These are phyloP conservation scores for Salvia hispanica DNA, from an alignment of 257 asterid species.

Conservation along the genomic window DNA sequence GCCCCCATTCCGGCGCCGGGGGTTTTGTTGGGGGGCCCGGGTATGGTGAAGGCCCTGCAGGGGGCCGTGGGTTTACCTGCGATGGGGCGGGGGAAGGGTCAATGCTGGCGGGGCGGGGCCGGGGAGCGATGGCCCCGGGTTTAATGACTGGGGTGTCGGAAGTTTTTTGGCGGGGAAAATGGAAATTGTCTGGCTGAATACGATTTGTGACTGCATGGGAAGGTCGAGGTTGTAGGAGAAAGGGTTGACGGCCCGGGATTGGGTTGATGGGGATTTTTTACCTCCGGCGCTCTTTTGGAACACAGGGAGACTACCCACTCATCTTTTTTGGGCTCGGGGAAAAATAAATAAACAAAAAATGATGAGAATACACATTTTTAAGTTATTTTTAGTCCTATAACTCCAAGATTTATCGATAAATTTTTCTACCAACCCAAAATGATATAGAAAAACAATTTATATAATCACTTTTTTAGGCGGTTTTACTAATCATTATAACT, in stretches of 20 bases:
- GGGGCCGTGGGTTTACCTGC: constrained; percentile 46
- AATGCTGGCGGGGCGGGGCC: constrained; percentile 39
- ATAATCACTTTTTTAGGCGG: too few species aligned
- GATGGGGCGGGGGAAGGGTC: constrained; percentile 49
- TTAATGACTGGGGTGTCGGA: too few species aligned
- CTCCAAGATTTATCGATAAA: too few species aligned
- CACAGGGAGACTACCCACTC: constrained; percentile 95
- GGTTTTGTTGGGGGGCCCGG: constrained; percentile 73
- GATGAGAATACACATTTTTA: too few species aligned
- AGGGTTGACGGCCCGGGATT: constrained; percentile 52
- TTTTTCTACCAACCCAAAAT: too few species aligned
- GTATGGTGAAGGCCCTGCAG: constrained; percentile 51
- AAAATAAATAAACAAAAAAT: too few species aligned
- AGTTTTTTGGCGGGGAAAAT: constrained; percentile 50
- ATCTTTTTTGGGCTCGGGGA: too few species aligned
- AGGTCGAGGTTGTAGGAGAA: constrained; percentile 53
- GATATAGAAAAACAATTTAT: too few species aligned
- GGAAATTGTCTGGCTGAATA: constrained; percentile 49
- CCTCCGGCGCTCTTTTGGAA: constrained; percentile 76
- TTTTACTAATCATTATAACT: too few species aligned
- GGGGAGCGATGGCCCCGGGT: constrained; percentile 25
- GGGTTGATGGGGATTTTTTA: constrained; percentile 63
- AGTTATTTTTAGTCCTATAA: too few species aligned
- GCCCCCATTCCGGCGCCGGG: constrained; percentile 49
- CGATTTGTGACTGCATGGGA: constrained; percentile 45